Evolutionary conservation across 768 basidiomycete species (phyloP), one percentile per base, ranked within the genome.

Genomic region (Pulveroboletus sp.): DNA sequence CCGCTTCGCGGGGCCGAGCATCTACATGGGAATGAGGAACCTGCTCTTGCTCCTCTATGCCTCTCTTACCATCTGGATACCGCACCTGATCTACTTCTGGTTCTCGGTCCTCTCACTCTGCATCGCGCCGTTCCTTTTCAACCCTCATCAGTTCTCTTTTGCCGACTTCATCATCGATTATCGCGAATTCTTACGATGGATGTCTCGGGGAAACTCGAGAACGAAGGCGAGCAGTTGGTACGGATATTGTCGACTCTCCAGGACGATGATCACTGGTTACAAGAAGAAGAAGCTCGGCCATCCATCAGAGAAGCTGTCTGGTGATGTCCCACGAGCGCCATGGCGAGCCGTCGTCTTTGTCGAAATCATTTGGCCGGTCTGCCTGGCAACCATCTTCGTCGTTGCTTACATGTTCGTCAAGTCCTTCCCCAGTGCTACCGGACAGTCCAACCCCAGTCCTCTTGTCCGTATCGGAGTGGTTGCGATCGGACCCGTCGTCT

Each of bases 61-160:
- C 59, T 91, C 93, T 38, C 76, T 98, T 74, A 73, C 91, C 20
- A 80, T 99, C 59, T 98, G 91, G 88, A 89, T 91, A 49, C 90
- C 91, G 5, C 87, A 92, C 71, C 76, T 98, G 59, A 91, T 95
- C 71, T 99, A 98, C 78, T 99, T 98, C 83, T 98, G 95, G 95
- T 80, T 92, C 67, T 95, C 96, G 14, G 92, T 97, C 49, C 69
- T 94, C 51, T 93, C 94, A 10, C 82, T 99, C 17, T 95, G 92
- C 71, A 80, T 98, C 59, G 93, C 96, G 30, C 96, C 96, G 0
- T 99, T 98, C 83, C 55, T 99, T 52, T 99, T 99, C 82, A 99
- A 99, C 72, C 96, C 96, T n/a, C 95, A 99, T 70, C 96, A 98
- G 69, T 99, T 98, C 80, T 91, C 92, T 10, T 91, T 86, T 67